Base-by-base conservation (phyloP, 148 eudicot species). In the Mesembryanthemum crystallinum region DNA sequence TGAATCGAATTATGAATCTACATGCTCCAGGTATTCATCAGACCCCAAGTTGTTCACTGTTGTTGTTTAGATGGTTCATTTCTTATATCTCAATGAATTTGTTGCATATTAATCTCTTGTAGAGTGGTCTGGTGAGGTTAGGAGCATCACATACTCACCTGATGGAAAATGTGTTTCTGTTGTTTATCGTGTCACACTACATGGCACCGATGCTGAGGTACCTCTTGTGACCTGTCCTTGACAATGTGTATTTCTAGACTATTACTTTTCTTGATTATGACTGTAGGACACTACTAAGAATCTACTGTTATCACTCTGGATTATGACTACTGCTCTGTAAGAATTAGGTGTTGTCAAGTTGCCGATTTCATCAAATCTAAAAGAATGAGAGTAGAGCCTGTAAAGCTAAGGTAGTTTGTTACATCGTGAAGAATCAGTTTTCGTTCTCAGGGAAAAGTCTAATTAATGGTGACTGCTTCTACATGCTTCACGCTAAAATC, bases 81-180 rank as follows among this genome's bases (percentile, higher is more conserved):
- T 39, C 64, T 64, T 10, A 68, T n/a, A 39, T 52, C 73, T 76
- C 39, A n/a, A n/a, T n/a, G 49, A n/a, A 23, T 11, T 51, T 37
- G 21, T 72, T 35, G 11, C 12, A 35, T 65, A 1, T 15, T 57
- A 72, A 10, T 58, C 14, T 72, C 69, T 74, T 83, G 81, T 76
- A 94, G 98, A 94, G 80, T 94, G 98, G 98, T 89, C 97, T 72
- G 98, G 98, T 5, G 98, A 94, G 79, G 97, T 88, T 54, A 88
- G 97, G 9, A 88, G 79, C 76, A 83, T 94, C 75, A 83, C 83
- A 32, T 87, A 94, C 72, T 89, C 98, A 58, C 80, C 93, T 76
- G 97, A 91, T 85, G 97, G 91, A 37, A 87, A 91, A 73, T 78
- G 84, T 32, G 97, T 94, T 33, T 82, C 98, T 73, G 94, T 91